Evolutionary conservation across 805 yeast species (phyloP), one percentile per base, ranked within the genome.

Genomic region (Pichia phayaonensis): DNA sequence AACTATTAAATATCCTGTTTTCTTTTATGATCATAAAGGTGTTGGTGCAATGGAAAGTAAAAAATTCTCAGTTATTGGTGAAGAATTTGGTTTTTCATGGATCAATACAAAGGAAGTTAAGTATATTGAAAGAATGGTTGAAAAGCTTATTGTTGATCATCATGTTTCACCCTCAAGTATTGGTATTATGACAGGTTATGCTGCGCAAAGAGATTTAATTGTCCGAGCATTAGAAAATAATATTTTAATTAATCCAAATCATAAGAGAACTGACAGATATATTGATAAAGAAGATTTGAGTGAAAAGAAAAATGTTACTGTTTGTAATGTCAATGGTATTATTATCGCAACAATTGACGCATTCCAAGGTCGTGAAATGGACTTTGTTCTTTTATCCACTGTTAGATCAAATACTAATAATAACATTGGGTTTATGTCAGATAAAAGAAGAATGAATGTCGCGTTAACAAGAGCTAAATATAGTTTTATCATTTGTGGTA

Each of bases 291-390:
- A 82, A 55, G 87, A 82, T 60, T 66, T 79, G 31, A 66, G 68
- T 40, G 65, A 66, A 40, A 77, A 72, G 42, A 62, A 59, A 31
- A 60, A 57, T 20, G 70, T 72, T 15, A 76, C 79, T 2, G 73
- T 78, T 48, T 80, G 78, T 56, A 58, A 56, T 41, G 64, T 76
- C 40, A 70, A 72, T 48, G 76, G 74, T 4, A 62, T 76, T 18
- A 69, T 75, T 67, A 68, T 79, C 56, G 73, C 77, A 16, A 66
- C 88, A 0, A 85, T 89, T n/a, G 97, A 89, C 66, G 94, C 96
- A 1, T 89, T 89, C 70, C 96, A 89, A 67, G 96, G 96, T 29
- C 75, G 95, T 59, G 96, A 88, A 60, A 89, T 87, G 68, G 90
- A 86, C 59, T 83, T 81, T 51, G 83, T 89, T 40, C 75, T 90